Percentiles rank a stretch among this genome's conserved stretches.
These are phyloP conservation scores for Camellia oleifera DNA, from an alignment of 179 eudicot species.

Conservation along the genomic window DNA sequence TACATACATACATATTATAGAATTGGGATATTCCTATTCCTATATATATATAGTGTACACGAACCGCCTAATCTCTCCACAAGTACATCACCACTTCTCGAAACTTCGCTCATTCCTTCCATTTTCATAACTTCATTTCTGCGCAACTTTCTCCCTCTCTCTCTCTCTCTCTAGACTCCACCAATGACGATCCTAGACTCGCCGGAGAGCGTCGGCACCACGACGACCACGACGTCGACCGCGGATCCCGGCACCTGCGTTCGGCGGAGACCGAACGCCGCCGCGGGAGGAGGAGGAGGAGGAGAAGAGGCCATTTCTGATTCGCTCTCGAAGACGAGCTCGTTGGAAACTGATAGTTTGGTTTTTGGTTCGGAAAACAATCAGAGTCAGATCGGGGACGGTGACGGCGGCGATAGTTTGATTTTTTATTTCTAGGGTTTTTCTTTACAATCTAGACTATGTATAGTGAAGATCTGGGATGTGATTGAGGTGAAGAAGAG, in stretches of 20 bases:
- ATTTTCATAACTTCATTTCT: no score
- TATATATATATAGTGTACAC: not conserved
- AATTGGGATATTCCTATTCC: not conserved
- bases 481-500: no score
- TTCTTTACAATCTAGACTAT: no score
- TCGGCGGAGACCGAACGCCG: slow-evolving; percentile 28
- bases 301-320: slow-evolving; percentile 14
- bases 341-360: slow-evolving; percentile 25
- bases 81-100: not conserved
- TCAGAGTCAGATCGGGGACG: slow-evolving; percentile 22
- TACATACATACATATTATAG: not conserved
- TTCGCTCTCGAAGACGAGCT: slow-evolving; percentile 21
- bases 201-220: slow-evolving; percentile 35
- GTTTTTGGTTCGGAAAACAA: slow-evolving; percentile 19
- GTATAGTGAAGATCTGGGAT: no score
- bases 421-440: no score
- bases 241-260: slow-evolving; percentile 15
- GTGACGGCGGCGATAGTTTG: slow-evolving; percentile 10
- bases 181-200: slow-evolving; percentile 46
- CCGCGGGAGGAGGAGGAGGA: slow-evolving; percentile 16
- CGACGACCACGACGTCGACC: slow-evolving; percentile 15
- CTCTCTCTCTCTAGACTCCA: not conserved
- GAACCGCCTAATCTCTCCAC: slow-evolving; percentile 12
- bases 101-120: not conserved
- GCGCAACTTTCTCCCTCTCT: no score